Evolutionary conservation across 2,329 filamentous ascomycete species (phyloP).

Genomic region (Fusarium cicatricum): DNA sequence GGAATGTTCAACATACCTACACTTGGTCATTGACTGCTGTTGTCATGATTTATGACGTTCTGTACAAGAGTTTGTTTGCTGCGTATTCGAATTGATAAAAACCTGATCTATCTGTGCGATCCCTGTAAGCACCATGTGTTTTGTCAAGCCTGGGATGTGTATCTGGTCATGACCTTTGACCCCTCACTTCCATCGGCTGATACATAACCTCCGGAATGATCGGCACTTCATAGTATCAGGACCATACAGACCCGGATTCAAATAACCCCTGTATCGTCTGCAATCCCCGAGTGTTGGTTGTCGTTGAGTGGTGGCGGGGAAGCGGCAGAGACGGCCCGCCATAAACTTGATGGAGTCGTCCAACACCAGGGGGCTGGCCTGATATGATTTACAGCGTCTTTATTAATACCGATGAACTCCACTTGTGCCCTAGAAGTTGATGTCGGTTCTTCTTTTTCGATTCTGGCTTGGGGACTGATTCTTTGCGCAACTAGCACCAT

Average conservation of each 20-base stretch:
- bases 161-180: too few relatives aligned
- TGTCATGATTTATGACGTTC: slow-evolving; percentile 5
- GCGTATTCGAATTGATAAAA: neutral
- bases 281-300: neutral
- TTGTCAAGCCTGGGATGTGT: too few relatives aligned
- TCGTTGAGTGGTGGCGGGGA: neutral
- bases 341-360: neutral
- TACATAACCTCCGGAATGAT: too few relatives aligned
- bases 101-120: too few relatives aligned
- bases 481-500: too few relatives aligned
- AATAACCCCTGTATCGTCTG: neutral
- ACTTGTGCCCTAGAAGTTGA: neutral
- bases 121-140: too few relatives aligned
- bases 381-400: neutral
- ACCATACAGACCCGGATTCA: too few relatives aligned
- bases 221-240: too few relatives aligned
- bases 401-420: neutral
- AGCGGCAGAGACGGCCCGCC: neutral
- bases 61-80: slow-evolving; percentile 37
- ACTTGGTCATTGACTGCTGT: neutral
- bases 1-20: too few relatives aligned
- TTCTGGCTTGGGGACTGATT: too few relatives aligned
- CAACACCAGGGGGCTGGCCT: neutral
- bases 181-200: too few relatives aligned
- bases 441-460: too few relatives aligned